Percentiles rank a stretch among this genome's conserved stretches.
Conservation (phyloP, 371 early-diverging fungal genomes). For the Mucor irregularis region DNA sequence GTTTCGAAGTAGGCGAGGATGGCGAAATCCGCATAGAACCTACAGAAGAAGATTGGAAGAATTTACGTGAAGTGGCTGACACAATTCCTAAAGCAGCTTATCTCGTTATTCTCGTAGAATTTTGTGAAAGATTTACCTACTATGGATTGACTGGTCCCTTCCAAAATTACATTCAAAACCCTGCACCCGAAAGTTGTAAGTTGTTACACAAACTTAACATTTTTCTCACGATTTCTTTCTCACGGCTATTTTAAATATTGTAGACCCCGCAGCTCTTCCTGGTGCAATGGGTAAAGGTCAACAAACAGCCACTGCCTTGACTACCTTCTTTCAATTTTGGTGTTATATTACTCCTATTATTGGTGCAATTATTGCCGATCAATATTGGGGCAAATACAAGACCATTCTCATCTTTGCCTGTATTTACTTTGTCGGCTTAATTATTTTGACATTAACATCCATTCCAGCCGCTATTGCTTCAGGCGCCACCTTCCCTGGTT, state of each 20-base stretch:
- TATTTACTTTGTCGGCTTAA: conserved; percentile 74
- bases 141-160: conserved; percentile 68
- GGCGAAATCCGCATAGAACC: conserved; percentile 31
- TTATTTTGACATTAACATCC: conserved; percentile 65
- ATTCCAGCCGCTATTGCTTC: conserved; percentile 55
- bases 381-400: conserved; percentile 81
- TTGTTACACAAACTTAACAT: background rate
- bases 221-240: background rate
- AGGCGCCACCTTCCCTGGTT: conserved; percentile 62
- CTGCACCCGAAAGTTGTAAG: conserved; percentile 43
- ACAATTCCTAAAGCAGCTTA: conserved; percentile 54
- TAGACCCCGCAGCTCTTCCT: conserved; percentile 45
- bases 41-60: conserved; percentile 49
- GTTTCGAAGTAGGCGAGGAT: conserved; percentile 2
- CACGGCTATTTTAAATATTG: conserved; percentile 7
- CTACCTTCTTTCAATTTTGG: conserved; percentile 80
- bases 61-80: conserved; percentile 54
- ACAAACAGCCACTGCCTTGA: conserved; percentile 63
- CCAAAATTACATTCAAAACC: conserved; percentile 64
- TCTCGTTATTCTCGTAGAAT: conserved; percentile 70
- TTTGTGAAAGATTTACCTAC: conserved; percentile 79
- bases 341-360: conserved; percentile 79
- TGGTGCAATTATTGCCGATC: conserved; percentile 85
- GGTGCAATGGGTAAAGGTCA: conserved; percentile 52
- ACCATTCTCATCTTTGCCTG: conserved; percentile 71